Percentiles rank a stretch among this genome's conserved stretches.
Evolutionary conservation across 2,329 filamentous ascomycete genomes (phyloP).

Genomic region (Lachnellula suecica): DNA sequence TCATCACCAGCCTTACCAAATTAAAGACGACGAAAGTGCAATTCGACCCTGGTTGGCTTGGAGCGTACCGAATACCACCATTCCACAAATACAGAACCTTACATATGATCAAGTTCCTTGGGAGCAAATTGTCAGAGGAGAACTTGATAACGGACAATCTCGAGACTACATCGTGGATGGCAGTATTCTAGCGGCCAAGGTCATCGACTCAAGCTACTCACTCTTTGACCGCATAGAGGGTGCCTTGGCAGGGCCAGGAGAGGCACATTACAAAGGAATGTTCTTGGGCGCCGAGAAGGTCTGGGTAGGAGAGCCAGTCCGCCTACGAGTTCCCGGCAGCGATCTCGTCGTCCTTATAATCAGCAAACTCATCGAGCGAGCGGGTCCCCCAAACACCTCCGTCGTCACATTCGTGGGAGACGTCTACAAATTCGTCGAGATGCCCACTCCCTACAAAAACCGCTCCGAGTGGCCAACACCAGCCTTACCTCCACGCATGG

Average conservation of each 20-base stretch:
- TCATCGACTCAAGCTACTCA: constrained; percentile 54
- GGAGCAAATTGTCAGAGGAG: constrained; percentile 41
- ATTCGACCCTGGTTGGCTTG: constrained; percentile 58
- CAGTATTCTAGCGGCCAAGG: constrained; percentile 56
- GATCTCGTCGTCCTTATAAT: constrained; percentile 47
- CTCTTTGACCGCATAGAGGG: constrained; percentile 47
- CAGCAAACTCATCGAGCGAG: constrained; percentile 35
- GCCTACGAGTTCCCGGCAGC: constrained; percentile 43
- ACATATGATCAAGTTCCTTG: constrained; percentile 51
- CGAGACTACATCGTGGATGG: constrained; percentile 54
- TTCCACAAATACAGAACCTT: constrained; percentile 39
- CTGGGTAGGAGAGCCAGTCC: constrained; percentile 57
- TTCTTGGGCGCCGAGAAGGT: constrained; percentile 59
- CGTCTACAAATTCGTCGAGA: constrained; percentile 47
- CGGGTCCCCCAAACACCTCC: constrained; percentile 25
- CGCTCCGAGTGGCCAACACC: constrained; percentile 37
- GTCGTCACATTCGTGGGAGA: constrained; percentile 47
- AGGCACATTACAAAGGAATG: constrained; percentile 50
- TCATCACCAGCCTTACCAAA: constrained; percentile 37
- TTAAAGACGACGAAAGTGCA: constrained; percentile 41
- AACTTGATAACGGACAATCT: constrained; percentile 38
- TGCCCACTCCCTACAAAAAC: constrained; percentile 35
- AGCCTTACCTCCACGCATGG: constrained; percentile 46
- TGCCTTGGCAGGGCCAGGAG: constrained; percentile 35
- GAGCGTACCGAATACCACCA: constrained; percentile 52